Conservation (phyloP, 768 basidiomycete species). For the Polyporus arcularius region DNA sequence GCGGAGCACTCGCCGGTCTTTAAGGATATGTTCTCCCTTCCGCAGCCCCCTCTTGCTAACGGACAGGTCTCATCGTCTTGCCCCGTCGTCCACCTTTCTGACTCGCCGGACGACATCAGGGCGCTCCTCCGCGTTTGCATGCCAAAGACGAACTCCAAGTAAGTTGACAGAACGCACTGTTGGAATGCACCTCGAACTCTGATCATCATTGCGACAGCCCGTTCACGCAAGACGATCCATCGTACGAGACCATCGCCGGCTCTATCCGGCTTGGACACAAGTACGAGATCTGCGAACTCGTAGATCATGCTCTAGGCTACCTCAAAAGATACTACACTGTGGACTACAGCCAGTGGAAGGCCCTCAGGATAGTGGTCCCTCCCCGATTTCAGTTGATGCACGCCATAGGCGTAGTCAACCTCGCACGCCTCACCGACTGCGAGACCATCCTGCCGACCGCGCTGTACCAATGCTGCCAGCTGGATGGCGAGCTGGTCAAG, state of each 20-base stretch:
- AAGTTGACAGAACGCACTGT: not conserved
- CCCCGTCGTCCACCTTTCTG: not conserved
- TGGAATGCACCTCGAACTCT: not conserved
- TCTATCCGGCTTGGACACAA: not conserved
- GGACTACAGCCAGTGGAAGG: not conserved
- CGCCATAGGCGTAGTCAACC: not conserved
- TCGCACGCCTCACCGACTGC: slow-evolving; percentile 1
- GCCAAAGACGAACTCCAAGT: not conserved
- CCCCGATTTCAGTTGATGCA: not conserved
- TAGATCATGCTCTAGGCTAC: not conserved
- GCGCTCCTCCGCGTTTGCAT: not conserved
- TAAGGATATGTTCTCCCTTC: slow-evolving; percentile 5
- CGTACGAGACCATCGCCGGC: not conserved
- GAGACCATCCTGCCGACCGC: not conserved
- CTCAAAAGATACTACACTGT: not conserved
- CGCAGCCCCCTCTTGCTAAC: not conserved
- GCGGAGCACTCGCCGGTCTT: slow-evolving; percentile 12
- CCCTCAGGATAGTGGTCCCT: not conserved
- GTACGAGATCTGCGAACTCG: not conserved
- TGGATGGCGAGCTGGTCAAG: not conserved
- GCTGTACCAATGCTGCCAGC: not conserved
- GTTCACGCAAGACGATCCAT: not conserved
- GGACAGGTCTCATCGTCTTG: no score
- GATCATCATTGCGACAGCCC: not conserved
- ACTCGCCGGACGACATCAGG: not conserved